Evolutionary conservation across 2,329 filamentous ascomycete species (phyloP).

Genomic region (Colletotrichum tropicicola): DNA sequence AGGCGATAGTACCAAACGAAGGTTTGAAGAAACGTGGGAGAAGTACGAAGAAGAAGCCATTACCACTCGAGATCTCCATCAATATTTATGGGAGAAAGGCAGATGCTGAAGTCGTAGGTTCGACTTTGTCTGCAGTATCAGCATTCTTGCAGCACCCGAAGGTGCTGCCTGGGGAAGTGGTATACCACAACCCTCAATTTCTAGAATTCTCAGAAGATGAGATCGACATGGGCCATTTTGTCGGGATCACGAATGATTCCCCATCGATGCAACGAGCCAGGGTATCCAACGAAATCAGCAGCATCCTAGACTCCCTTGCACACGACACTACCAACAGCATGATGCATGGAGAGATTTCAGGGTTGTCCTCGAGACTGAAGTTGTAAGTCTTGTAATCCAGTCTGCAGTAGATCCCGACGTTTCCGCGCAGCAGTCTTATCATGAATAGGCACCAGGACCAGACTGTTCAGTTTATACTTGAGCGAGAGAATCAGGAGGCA

Average conservation of each 20-base stretch:
- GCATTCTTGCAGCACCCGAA: background rate
- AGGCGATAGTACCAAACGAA: background rate
- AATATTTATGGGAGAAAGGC: background rate
- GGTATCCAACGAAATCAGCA: background rate
- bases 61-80: background rate
- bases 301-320: background rate
- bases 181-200: background rate
- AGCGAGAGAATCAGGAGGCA: background rate
- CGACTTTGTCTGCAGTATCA: background rate
- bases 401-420: too few species aligned
- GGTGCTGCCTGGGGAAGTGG: background rate
- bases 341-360: background rate
- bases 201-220: background rate
- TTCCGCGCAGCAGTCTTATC: background rate
- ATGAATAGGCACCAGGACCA: background rate
- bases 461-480: background rate
- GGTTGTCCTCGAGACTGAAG: background rate
- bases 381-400: too few species aligned
- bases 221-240: background rate
- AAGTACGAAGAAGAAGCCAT: too few species aligned
- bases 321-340: background rate
- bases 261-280: background rate
- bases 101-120: background rate
- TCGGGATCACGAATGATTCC: background rate
- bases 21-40: background rate